Conservation (phyloP, 164 flowering plant genomes). For the Sextonia rubra region DNA sequence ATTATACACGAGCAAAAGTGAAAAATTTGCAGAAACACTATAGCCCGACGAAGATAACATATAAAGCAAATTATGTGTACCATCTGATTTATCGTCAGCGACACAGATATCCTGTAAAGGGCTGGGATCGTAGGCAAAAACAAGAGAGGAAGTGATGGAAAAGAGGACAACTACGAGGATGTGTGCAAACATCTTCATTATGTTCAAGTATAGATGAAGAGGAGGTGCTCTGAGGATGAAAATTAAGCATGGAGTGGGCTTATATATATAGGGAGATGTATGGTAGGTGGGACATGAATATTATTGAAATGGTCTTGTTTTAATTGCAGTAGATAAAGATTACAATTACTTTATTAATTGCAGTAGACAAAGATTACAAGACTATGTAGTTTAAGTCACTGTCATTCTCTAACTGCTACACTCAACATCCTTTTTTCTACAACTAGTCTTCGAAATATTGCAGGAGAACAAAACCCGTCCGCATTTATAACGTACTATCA, state of each 20-base stretch:
- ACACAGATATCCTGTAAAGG: slow-evolving; percentile 12
- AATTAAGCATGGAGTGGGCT: neutral
- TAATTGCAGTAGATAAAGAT: no score
- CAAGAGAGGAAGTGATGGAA: neutral
- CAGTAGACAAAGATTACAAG: neutral
- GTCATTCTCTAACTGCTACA: neutral
- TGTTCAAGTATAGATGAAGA: neutral
- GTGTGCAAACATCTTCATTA: neutral
- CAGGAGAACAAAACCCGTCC: no score
- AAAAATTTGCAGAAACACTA: no score
- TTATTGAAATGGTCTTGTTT: neutral
- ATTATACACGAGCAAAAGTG: no score
- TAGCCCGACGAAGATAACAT: no score
- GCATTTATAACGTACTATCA: no score
- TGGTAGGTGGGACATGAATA: neutral
- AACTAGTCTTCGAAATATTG: neutral
- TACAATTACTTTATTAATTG: no score
- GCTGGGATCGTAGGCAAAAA: slow-evolving; percentile 6
- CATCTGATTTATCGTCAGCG: neutral
- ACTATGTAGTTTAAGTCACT: neutral
- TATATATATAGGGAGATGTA: neutral
- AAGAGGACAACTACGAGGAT: slow-evolving; percentile 2
- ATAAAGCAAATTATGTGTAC: neutral
- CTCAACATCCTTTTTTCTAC: neutral
- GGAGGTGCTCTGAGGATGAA: neutral